These are phyloP conservation scores for Haematococcus sp. DNA, from an alignment of 139 green algal genomes.

Conservation along the genomic window DNA sequence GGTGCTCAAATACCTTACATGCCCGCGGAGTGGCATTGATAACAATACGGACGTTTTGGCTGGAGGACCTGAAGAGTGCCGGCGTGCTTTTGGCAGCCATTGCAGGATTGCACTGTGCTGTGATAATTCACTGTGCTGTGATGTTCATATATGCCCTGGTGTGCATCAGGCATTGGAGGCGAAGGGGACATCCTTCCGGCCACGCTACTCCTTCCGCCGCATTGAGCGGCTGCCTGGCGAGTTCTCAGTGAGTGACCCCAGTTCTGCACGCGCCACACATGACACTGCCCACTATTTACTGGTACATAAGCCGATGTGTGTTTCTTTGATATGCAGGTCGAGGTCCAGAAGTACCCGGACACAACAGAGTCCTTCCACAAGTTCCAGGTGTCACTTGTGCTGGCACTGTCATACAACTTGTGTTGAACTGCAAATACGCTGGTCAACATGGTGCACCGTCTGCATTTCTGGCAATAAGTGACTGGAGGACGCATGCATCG, in stretches of 20 bases:
- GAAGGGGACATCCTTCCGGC: constrained; percentile 53
- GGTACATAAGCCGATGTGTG: background rate
- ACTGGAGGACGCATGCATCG: too few species aligned
- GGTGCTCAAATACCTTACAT: too few species aligned
- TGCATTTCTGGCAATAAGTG: too few species aligned
- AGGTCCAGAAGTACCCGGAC: constrained; percentile 1
- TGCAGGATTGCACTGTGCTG: background rate
- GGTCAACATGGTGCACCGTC: too few species aligned
- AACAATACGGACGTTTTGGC: too few species aligned
- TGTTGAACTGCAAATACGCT: too few species aligned
- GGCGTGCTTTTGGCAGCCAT: background rate
- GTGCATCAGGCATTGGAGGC: constrained; percentile 36
- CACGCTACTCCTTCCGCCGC: constrained; percentile 78
- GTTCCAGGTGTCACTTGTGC: background rate
- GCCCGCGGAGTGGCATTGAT: too few species aligned
- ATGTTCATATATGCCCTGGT: too few species aligned
- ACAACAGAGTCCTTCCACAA: constrained; percentile 1
- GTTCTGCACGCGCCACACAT: constrained; percentile 26
- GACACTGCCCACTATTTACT: constrained; percentile 31
- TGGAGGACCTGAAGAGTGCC: background rate
- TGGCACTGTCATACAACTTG: too few species aligned
- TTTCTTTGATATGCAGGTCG: background rate
- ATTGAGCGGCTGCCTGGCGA: constrained; percentile 56
- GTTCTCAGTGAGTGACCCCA: constrained; percentile 54
- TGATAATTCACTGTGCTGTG: background rate